phyloP scores from a whole-genome alignment of 768 basidiomycete species.

The Suillus cothurnatus region DNA sequence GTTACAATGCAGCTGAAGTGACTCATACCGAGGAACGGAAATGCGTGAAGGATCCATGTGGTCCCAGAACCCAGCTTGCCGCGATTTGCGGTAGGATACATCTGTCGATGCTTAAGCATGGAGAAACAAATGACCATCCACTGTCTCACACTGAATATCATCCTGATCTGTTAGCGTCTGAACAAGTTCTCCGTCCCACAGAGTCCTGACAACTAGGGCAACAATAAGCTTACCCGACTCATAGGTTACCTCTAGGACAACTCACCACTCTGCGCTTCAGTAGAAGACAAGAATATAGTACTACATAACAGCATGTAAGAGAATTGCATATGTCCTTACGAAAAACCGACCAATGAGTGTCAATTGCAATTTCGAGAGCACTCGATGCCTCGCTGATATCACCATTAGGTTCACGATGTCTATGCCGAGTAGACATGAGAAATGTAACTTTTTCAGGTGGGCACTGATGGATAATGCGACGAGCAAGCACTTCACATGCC shows the following conservation, averaged over 20 bases:
- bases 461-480: conserved; percentile 72
- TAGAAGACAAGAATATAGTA: conserved; percentile 83
- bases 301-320: conserved; percentile 37
- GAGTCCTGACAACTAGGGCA: conserved; percentile 66
- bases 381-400: conserved; percentile 74
- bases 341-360: conserved; percentile 73
- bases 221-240: neutral
- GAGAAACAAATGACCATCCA: neutral
- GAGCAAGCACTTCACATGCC: conserved; percentile 85
- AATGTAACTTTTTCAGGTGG: conserved; percentile 62
- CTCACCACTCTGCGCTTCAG: conserved; percentile 79
- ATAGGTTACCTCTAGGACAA: neutral
- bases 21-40: conserved; percentile 68
- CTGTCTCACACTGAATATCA: conserved; percentile 72
- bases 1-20: neutral
- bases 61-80: conserved; percentile 58
- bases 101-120: conserved; percentile 45
- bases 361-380: conserved; percentile 89
- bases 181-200: conserved; percentile 84
- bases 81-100: conserved; percentile 61
- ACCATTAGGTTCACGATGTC: conserved; percentile 71
- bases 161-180: conserved; percentile 75
- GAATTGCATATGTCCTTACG: neutral
- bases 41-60: conserved; percentile 79
- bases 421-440: conserved; percentile 81